phyloP scores from a whole-genome alignment of 257 asterid genomes.

The Fraxinus americana region DNA sequence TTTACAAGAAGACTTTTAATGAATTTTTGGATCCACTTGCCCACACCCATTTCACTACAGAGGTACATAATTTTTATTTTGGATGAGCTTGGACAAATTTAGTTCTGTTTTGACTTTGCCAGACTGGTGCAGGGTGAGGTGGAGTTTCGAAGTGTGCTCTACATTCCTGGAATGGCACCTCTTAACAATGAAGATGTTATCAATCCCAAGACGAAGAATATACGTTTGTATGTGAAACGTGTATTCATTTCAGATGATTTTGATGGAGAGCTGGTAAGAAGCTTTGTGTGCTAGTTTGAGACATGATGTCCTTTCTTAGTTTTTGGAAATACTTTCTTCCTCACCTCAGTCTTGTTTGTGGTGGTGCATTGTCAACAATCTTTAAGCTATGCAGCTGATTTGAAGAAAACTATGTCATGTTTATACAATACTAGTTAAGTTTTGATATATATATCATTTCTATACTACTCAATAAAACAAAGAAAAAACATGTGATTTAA shows the following conservation, averaged over 20 bases:
- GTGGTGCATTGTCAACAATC: neutral
- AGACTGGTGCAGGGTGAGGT: conserved; percentile 85
- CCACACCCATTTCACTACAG: conserved; percentile 85
- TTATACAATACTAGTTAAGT: neutral
- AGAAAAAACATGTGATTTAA: neutral
- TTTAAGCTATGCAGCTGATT: neutral
- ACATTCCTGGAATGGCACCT: conserved; percentile 98
- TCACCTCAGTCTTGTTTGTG: neutral
- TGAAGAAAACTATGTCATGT: neutral
- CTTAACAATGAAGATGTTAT: conserved; percentile 91
- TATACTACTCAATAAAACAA: neutral
- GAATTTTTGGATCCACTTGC: conserved; percentile 94
- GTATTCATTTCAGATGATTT: conserved; percentile 97
- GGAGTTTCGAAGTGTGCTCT: conserved; percentile 92
- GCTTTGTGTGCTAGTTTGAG: conserved; percentile 7
- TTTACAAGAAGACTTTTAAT: conserved; percentile 83
- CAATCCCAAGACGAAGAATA: conserved; percentile 92
- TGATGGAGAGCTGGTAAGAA: conserved; percentile 94
- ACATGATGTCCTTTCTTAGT: neutral
- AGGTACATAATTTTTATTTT: conserved; percentile 50
- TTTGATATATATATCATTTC: neutral
- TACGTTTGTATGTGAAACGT: conserved; percentile 85
- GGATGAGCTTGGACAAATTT: conserved; percentile 9
- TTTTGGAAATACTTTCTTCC: neutral
- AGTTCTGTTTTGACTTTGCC: conserved; percentile 17